Base-by-base conservation (phyloP, 2,329 filamentous ascomycete genomes). In the Aureobasidium sp. region DNA sequence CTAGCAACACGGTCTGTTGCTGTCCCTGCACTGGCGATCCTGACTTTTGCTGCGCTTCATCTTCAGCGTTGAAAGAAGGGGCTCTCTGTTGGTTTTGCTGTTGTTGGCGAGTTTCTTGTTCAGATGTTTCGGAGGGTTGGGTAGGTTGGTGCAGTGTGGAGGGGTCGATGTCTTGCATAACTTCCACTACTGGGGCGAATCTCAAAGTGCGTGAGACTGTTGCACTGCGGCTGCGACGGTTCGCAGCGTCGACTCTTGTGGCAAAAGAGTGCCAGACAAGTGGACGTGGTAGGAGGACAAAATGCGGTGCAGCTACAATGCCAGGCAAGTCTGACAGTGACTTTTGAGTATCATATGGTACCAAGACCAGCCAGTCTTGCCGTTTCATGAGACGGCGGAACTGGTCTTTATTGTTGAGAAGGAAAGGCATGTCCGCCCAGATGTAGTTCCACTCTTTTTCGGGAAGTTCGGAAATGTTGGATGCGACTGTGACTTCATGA, bases 191-290 rank as follows among this genome's bases (percentile, higher is more conserved):
- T 9, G 63, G 59, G 2, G 51, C 63, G 24, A 64, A 64, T 13
- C 63, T 24, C 2, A 64, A 13, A 5, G 57, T 64, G 15, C 57
- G 37, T 17, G 50, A 56, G 5, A 55, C 32, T 2, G 59, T n/a
- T 3, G 57, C 63, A 26, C 43, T 61, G 24, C 44, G 39, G n/a
- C 46, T 47, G 13, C 56, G 32, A 17, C 60, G 29, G 32, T 59
- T 55, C n/a, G 50, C 44, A 2, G 41, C 50, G n/a, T 61, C 44
- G 26, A 51, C 39, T 3, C 48, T 20, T 15, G 41, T 51, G 27
- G 52, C 50, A n/a, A 62, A 57, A 10, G 60, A 57, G 29, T 64
- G 63, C 56, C 57, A 64, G 32, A 62, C 46, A 12, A 64, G 36
- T 17, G 63, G 63, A 10, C 53, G 52, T 3, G 48, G 57, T 1